Conservation (phyloP, 2,329 filamentous ascomycete species). For the Verticillium alfalfae region DNA sequence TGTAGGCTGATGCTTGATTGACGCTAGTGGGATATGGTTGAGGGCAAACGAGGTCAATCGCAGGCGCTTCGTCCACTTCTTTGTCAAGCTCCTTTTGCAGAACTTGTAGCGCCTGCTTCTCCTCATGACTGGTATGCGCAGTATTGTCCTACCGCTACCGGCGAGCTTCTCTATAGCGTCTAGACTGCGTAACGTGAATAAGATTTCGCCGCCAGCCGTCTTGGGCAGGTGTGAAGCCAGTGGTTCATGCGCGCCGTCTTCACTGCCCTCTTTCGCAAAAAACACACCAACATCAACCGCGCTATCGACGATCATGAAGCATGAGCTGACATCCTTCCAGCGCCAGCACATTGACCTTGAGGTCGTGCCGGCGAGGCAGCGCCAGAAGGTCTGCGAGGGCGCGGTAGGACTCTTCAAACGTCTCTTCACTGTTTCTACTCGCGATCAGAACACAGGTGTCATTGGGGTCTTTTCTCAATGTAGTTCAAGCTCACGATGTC, state of each 20-base stretch:
- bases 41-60: neutral
- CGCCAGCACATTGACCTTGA: slow-evolving; percentile 4
- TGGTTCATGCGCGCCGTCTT: neutral
- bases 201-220: slow-evolving; percentile 7
- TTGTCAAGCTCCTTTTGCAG: slow-evolving; percentile 2
- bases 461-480: no score
- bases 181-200: slow-evolving; percentile 11
- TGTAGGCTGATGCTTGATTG: no score
- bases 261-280: slow-evolving; percentile 2
- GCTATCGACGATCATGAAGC: slow-evolving; percentile 15
- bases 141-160: slow-evolving; percentile 1
- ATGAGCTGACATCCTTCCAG: slow-evolving; percentile 9
- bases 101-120: neutral
- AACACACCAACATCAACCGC: neutral
- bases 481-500: no score
- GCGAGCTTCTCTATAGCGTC: slow-evolving; percentile 9
- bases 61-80: neutral
- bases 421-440: neutral
- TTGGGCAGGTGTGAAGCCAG: slow-evolving; percentile 12
- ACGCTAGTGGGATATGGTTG: no score
- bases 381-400: slow-evolving; percentile 5
- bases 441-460: no score
- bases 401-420: slow-evolving; percentile 9
- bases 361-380: slow-evolving; percentile 8
- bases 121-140: neutral